Evolutionary conservation across 2,329 filamentous ascomycete genomes (phyloP).

Genomic region (Didymella lethalis): DNA sequence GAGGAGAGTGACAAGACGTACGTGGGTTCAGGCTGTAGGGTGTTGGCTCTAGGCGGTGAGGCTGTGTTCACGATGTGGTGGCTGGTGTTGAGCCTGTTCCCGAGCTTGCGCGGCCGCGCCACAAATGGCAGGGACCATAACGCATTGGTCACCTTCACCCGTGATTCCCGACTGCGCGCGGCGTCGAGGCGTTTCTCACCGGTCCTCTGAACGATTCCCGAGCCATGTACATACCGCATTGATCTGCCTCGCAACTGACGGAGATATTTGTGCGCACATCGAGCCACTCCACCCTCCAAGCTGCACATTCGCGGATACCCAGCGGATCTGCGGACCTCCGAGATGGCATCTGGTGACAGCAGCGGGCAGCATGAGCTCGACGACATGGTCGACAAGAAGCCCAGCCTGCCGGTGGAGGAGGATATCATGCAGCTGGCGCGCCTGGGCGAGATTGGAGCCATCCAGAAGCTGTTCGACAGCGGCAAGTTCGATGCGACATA

Average conservation of each 20-base stretch:
- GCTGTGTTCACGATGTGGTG: not conserved
- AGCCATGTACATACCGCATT: slow-evolving; percentile 27
- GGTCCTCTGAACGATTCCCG: not conserved
- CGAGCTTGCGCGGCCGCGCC: slow-evolving; percentile 23
- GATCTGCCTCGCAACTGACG: not conserved
- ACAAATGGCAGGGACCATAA: slow-evolving; percentile 24
- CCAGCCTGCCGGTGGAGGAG: slow-evolving; percentile 64
- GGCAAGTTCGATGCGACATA: slow-evolving; percentile 84
- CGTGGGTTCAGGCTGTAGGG: too few species aligned
- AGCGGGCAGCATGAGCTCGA: slow-evolving; percentile 48
- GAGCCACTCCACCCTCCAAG: not conserved
- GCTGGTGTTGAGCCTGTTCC: not conserved
- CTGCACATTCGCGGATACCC: not conserved
- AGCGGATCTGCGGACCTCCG: slow-evolving; percentile 28
- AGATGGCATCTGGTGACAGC: slow-evolving; percentile 38
- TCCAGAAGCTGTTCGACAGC: slow-evolving; percentile 88
- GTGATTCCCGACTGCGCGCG: slow-evolving; percentile 25
- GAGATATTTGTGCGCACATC: not conserved
- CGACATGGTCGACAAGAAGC: slow-evolving; percentile 48
- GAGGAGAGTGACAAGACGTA: too few species aligned
- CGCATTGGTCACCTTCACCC: slow-evolving; percentile 29
- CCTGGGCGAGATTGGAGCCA: slow-evolving; percentile 82
- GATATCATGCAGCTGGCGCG: slow-evolving; percentile 97
- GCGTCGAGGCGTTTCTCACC: slow-evolving; percentile 18
- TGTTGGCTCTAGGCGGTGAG: too few species aligned